These are phyloP conservation scores for Schizophyllum commune DNA, from an alignment of 1,284 basidiomycete genomes.

Conservation along the genomic window DNA sequence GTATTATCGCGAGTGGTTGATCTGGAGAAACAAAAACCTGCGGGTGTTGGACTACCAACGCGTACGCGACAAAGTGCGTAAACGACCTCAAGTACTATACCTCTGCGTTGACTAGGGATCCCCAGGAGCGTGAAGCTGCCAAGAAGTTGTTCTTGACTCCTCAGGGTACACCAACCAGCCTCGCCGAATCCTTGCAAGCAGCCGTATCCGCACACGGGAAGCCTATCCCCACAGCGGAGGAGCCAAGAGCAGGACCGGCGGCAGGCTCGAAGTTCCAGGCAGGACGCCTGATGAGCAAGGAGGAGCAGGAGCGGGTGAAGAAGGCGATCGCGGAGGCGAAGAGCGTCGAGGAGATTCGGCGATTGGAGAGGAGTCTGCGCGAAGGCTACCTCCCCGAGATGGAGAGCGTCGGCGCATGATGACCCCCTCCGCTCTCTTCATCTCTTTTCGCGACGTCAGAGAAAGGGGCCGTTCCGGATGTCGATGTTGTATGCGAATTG, in stretches of 20 bases:
- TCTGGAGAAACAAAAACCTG: conserved; percentile 74
- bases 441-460: too few relatives aligned
- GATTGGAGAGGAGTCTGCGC: conserved; percentile 79
- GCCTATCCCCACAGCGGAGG: background rate
- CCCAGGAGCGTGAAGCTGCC: conserved; percentile 70
- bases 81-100: conserved; percentile 19
- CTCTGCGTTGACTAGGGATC: conserved; percentile 11
- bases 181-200: conserved; percentile 45
- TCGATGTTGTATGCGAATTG: too few relatives aligned
- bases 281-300: conserved; percentile 84
- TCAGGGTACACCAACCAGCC: conserved; percentile 70
- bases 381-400: conserved; percentile 79
- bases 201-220: background rate
- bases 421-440: too few relatives aligned
- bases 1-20: conserved; percentile 95
- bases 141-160: conserved; percentile 71
- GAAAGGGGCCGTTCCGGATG: too few relatives aligned
- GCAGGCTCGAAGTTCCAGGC: conserved; percentile 35
- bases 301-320: conserved; percentile 86
- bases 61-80: conserved; percentile 88
- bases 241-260: background rate
- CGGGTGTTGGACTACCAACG: conserved; percentile 96
- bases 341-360: conserved; percentile 86
- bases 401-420: conserved; percentile 66
- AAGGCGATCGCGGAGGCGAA: conserved; percentile 87